Conservation (phyloP, 192 early-diverging fungal species). For the Backusella macrospora region DNA sequence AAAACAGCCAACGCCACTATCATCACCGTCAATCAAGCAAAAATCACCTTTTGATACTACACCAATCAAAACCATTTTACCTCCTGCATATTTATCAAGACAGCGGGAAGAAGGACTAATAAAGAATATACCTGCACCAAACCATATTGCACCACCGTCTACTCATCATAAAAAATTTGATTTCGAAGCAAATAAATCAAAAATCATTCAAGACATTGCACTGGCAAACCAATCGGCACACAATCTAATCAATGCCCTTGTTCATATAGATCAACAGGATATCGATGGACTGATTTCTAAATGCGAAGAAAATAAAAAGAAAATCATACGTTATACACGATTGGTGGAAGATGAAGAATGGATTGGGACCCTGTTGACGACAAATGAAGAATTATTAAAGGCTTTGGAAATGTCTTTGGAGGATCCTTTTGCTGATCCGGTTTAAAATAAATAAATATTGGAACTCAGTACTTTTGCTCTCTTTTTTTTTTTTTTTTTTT, state of each 20-base stretch:
- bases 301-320: conserved; percentile 34
- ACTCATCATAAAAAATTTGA: conserved; percentile 18
- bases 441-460: neutral
- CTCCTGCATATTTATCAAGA: neutral
- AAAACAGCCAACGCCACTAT: neutral
- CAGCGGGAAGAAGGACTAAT: neutral
- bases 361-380: conserved; percentile 38
- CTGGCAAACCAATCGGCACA: conserved; percentile 39
- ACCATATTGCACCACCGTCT: conserved; percentile 12
- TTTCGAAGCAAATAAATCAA: conserved; percentile 32
- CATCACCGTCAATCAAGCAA: neutral
- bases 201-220: conserved; percentile 38
- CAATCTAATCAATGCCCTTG: conserved; percentile 33
- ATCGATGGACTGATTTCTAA: neutral
- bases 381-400: conserved; percentile 35
- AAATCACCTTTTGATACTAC: neutral
- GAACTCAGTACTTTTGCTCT: neutral
- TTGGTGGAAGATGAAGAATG: conserved; percentile 41
- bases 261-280: conserved; percentile 13
- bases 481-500: neutral
- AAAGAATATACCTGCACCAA: conserved; percentile 14
- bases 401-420: conserved; percentile 29
- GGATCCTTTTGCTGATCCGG: conserved; percentile 19
- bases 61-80: neutral
- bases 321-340: conserved; percentile 32